Conservation (phyloP, 2,329 filamentous ascomycete species). For the Aspergillus pseudotamarii region DNA sequence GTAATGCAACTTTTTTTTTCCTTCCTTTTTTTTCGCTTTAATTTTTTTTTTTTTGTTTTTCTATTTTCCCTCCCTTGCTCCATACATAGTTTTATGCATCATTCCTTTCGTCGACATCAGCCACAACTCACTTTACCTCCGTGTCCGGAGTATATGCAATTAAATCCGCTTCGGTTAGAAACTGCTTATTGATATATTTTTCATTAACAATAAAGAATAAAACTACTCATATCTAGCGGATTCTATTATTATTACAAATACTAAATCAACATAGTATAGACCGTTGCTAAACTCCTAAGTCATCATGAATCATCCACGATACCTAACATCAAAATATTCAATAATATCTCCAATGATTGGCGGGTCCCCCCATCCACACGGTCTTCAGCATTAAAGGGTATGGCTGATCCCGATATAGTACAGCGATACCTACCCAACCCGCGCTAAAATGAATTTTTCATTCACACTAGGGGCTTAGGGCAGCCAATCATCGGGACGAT, state of each 20-base stretch:
- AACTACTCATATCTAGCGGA: background rate
- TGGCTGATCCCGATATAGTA: constrained; percentile 2
- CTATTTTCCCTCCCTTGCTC: background rate
- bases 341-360: constrained; percentile 5
- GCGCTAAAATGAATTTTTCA: background rate
- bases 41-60: background rate
- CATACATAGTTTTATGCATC: background rate
- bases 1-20: background rate
- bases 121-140: constrained; percentile 6
- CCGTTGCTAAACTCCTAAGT: background rate
- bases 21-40: background rate
- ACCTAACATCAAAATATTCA: constrained; percentile 1
- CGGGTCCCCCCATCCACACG: background rate
- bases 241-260: background rate
- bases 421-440: background rate
- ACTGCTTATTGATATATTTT: background rate
- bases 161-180: background rate
- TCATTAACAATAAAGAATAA: background rate
- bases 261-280: background rate
- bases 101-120: constrained; percentile 1
- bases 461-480: constrained; percentile 4
- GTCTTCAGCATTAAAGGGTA: background rate
- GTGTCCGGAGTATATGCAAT: constrained; percentile 4
- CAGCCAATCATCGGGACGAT: constrained; percentile 8
- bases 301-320: background rate